Evolutionary conservation across 2,329 filamentous ascomycete species (phyloP), one percentile per base, ranked within the genome.

Genomic region (Gnomoniopsis smithogilvyi): DNA sequence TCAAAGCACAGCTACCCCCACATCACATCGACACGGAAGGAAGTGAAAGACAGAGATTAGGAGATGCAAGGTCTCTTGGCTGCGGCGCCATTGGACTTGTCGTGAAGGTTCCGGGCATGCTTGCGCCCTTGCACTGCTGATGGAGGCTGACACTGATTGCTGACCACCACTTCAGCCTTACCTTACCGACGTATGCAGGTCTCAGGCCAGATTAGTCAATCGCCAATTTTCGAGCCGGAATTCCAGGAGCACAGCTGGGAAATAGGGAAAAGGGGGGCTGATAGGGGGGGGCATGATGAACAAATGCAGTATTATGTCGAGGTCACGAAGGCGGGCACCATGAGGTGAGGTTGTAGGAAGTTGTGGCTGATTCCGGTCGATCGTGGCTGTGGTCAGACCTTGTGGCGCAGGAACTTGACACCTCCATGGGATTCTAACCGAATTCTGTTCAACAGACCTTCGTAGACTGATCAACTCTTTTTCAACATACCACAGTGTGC

Each of bases 141-240:
- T 22, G 36, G 51, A 48, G 48, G 26, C 26, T 30, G 26, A 41
- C 54, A 43, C 8, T 15, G 22, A 24, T 34, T 51, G 17, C 51
- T 54, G n/a, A 58, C 51, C 59, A 59, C 51, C 59, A 34, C 38
- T 55, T 61, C 59, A 61, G 55, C 59, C 55, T 51, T 60, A 60
- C 38, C 52, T 38, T 61, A 50, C 55, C 59, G 55, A 51, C 17
- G 46, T 12, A 22, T 38, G 51, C 56, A 59, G 36, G 41, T 47
- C 45, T 47, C 52, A 61, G 57, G 41, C 56, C 46, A 36, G 47
- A 49, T 55, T 43, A 30, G 14, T 22, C 41, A 46, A 11, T n/a
- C 36, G n/a, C n/a, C n/a, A n/a, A n/a, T n/a, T n/a, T n/a, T n/a
- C 51, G 51, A 38, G 51, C 51, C 51, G 51, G 26, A 30, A 30